These are phyloP conservation scores for Chenopodium berlandieri DNA, from an alignment of 148 eudicot species.

Conservation along the genomic window DNA sequence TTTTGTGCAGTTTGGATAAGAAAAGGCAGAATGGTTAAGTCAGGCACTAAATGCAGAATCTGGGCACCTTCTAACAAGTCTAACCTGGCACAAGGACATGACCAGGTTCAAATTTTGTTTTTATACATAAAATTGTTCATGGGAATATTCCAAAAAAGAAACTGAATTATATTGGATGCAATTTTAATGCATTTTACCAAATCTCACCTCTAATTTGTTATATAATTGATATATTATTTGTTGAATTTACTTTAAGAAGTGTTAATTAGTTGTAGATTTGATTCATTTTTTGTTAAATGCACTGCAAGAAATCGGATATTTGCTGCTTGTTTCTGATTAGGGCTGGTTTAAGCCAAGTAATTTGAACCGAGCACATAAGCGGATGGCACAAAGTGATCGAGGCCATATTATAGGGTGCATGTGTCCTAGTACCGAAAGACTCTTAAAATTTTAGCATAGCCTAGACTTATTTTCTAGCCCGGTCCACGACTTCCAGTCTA, in stretches of 20 bases:
- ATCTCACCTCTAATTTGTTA: too few species aligned
- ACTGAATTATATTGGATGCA: not conserved
- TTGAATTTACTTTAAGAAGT: too few species aligned
- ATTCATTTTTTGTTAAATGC: not conserved
- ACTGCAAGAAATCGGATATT: not conserved
- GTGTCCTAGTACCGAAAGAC: too few species aligned
- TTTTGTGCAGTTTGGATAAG: not conserved
- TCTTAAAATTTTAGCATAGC: not conserved
- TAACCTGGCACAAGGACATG: not conserved
- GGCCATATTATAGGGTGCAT: too few species aligned
- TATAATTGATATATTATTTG: too few species aligned
- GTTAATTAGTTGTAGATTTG: not conserved
- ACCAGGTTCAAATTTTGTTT: not conserved
- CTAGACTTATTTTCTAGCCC: not conserved
- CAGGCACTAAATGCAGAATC: not conserved
- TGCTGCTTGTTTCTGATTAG: too few species aligned
- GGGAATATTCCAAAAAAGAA: not conserved
- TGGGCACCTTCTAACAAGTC: too few species aligned
- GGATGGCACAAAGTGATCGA: not conserved
- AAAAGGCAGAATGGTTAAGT: not conserved
- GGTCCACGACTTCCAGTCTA: not conserved
- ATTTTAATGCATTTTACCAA: not conserved
- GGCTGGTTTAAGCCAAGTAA: too few species aligned
- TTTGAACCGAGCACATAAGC: not conserved
- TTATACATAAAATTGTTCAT: not conserved